Conservation (phyloP, 441 rosid species). For the Corymbia calophylla region DNA sequence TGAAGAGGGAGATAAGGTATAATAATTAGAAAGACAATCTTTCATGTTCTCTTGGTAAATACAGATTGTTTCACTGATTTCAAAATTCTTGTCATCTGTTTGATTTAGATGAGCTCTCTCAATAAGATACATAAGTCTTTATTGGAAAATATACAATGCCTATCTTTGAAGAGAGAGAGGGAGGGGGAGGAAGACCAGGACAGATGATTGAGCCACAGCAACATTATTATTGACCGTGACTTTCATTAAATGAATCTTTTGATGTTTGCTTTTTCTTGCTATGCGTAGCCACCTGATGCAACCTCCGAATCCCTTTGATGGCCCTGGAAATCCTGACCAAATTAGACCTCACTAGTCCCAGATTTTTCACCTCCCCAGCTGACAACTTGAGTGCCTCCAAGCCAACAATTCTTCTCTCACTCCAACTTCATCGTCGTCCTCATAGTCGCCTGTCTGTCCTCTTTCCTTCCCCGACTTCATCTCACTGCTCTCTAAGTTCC, state of each 20-base stretch:
- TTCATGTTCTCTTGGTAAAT: neutral
- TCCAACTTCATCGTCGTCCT: neutral
- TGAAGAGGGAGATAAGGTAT: neutral
- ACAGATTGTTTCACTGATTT: neutral
- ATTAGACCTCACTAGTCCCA: constrained; percentile 2
- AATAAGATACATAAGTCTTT: neutral
- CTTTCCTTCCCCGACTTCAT: neutral
- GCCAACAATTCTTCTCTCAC: neutral
- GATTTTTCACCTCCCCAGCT: constrained; percentile 1
- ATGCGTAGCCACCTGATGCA: neutral
- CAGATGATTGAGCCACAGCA: neutral
- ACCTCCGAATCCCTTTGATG: neutral
- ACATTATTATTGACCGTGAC: neutral
- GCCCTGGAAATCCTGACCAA: neutral
- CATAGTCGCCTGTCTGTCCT: neutral
- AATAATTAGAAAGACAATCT: neutral
- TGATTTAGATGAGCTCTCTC: neutral
- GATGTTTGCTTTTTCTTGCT: neutral
- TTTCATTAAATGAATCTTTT: neutral
- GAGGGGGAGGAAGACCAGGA: neutral
- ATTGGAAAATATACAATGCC: neutral
- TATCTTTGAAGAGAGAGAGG: neutral
- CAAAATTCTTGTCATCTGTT: neutral
- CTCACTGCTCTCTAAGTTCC: neutral
- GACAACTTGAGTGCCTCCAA: constrained; percentile 1